Conservation (phyloP, 2,329 filamentous ascomycete genomes). For the Diatrype stigma region DNA sequence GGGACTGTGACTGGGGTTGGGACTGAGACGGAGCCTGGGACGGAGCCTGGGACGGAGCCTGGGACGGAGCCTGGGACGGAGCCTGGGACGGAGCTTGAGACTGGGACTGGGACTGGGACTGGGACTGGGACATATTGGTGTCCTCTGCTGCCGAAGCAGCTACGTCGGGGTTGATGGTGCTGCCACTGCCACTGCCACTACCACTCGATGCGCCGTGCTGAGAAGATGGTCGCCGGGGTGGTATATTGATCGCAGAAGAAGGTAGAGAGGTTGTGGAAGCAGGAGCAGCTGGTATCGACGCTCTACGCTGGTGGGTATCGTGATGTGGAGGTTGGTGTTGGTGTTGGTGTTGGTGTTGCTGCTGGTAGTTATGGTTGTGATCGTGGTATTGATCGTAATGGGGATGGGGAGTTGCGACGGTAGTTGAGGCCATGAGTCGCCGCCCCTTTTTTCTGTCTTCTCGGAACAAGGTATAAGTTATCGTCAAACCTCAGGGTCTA, state of each 20-base stretch:
- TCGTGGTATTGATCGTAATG: constrained; percentile 1
- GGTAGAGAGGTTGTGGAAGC: constrained; percentile 7
- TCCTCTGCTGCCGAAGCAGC: constrained; percentile 7
- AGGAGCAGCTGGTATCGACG: neutral
- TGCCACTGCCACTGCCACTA: too few species aligned
- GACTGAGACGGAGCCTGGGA: too few species aligned
- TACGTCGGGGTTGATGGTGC: constrained; percentile 19
- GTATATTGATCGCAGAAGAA: constrained; percentile 5
- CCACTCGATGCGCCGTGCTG: constrained; percentile 5
- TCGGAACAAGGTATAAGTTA: too few species aligned
- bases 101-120: constrained; percentile 48
- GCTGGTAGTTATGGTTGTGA: constrained; percentile 11
- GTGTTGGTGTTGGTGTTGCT: constrained; percentile 5
- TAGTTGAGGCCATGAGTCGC: constrained; percentile 35
- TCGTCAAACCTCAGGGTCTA: too few species aligned
- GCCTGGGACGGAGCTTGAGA: too few species aligned
- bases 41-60: too few species aligned
- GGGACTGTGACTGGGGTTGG: too few species aligned
- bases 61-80: too few species aligned
- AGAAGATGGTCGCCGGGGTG: constrained; percentile 4
- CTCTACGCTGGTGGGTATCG: neutral
- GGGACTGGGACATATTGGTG: constrained; percentile 37
- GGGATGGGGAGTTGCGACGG: constrained; percentile 25
- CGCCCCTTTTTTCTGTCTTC: neutral
- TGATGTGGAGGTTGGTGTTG: neutral